Base-by-base conservation (phyloP, 2,329 filamentous ascomycete species). In the Myriosclerotinia scirpicola region DNA sequence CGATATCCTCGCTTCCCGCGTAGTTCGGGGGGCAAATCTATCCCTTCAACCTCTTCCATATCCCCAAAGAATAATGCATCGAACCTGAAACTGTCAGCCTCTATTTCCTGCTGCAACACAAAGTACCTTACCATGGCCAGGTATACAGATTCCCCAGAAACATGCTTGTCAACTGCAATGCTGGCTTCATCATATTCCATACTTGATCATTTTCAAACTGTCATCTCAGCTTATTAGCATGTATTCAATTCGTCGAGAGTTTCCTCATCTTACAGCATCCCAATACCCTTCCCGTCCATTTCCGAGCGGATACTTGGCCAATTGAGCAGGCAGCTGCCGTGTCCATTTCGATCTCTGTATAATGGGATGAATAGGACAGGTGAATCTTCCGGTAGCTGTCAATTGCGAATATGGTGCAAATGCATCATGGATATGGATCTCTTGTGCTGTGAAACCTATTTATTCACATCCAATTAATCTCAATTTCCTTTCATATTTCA, bases 291-390 rank as follows among this genome's bases (percentile, higher is more conserved):
- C 62, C 11, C 52, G 20, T 14, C 62, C 53, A 42, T 55, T 55
- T 3, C 52, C 42, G n/a, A 64, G 62, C 15, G 62, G 62, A 20
- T 56, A 64, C 9, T 26, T 22, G 22, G 62, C 62, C 20, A 56
- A 38, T 26, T 56, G 50, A 15, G 62, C 62, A 7, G 62, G 52
- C 14, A 56, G 20, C 7, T 26, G 12, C 9, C 62, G 52, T 46
- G n/a, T 46, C 62, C 62, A 64, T 36, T 58, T 64, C 20, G 52
- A n/a, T 36, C 62, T 54, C 36, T 48, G 40, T 7, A 64, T 2
- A 5, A 64, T 64, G 12, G 52, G 62, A 64, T 64, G 62, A 22
- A 64, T 56, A 4, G 62, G 62, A 12, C 62, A 64, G 3, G 6
- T 38, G 15, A 64, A 50, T 5, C 5, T 20, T 9, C 62, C 62